Base-by-base conservation (phyloP, 2,329 filamentous ascomycete genomes). In the Orbilia javanica region DNA sequence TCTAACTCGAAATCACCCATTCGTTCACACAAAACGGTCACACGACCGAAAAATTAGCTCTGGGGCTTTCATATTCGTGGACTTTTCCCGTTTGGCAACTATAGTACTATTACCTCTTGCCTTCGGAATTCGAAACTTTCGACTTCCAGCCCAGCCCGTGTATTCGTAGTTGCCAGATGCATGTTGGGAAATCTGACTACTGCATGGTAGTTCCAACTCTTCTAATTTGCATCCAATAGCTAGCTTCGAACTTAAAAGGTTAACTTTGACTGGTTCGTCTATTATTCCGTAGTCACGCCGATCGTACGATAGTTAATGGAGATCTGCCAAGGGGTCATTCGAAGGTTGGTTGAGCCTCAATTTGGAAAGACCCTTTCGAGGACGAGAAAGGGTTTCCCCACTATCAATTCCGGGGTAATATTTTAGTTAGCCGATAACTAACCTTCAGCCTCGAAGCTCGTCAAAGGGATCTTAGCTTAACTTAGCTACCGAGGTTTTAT, bases 221-320 rank as follows among this genome's bases (percentile, higher is more conserved):
- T 34, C 50, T 1, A 53, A 31, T 7, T 1, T 20, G 5, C 5
- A 36, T 25, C 44, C 11, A 52, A 11, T 29, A 10, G 13, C 18
- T 57, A 57, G 52, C 52, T 5, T 57, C 6, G 46, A 57, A 34
- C 52, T 36, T 36, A 57, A 57, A 57, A 57, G 52, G 52, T 57
- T 57, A 57, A 57, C 36, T 57, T 22, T 29, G 22, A 29, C 52
- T 18, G 52, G 7, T 34, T 3, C 29, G 22, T 57, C 25, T 50
- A 50, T 22, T 1, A 50, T 25, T 8, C 1, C 3, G 10, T 53
- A 15, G 50, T 53, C 50, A 53, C 7, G 18, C 22, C 22, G 46
- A 8, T n/a, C n/a, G n/a, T n/a, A n/a, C n/a, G n/a, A n/a, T n/a
- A n/a, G n/a, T n/a, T 4, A 50, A 27, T 50, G 1, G n/a, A 13